These are phyloP conservation scores for Apiospora saccharicola DNA, from an alignment of 2,329 filamentous ascomycete species.

Conservation along the genomic window DNA sequence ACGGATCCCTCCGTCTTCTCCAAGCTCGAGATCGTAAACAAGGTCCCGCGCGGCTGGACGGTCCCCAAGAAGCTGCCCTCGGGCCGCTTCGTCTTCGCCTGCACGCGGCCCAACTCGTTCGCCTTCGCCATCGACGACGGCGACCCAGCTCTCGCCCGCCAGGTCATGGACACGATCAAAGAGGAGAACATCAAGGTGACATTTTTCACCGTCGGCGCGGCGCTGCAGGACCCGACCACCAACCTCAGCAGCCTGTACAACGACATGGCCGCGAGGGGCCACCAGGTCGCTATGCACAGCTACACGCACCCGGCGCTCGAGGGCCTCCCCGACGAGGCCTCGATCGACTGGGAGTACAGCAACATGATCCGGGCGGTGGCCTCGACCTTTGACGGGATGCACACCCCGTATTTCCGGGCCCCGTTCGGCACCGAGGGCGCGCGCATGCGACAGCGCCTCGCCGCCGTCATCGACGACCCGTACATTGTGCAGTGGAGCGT, in stretches of 20 bases:
- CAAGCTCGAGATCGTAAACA: slow-evolving; percentile 66
- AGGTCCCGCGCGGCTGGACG: slow-evolving; percentile 56
- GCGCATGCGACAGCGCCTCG: slow-evolving; percentile 68
- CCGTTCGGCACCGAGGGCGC: slow-evolving; percentile 74
- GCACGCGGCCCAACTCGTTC: slow-evolving; percentile 73
- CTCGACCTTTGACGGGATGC: slow-evolving; percentile 44
- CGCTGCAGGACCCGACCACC: slow-evolving; percentile 64
- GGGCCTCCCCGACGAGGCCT: slow-evolving; percentile 56
- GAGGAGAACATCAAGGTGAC: slow-evolving; percentile 70
- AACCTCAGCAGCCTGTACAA: slow-evolving; percentile 70
- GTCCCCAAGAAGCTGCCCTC: slow-evolving; percentile 67
- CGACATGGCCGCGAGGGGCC: slow-evolving; percentile 67
- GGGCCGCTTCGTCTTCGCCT: slow-evolving; percentile 68
- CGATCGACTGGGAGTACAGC: slow-evolving; percentile 68
- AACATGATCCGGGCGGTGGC: slow-evolving; percentile 60
- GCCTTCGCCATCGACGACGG: slow-evolving; percentile 78
- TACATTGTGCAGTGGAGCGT: slow-evolving; percentile 73
- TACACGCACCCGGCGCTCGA: slow-evolving; percentile 73
- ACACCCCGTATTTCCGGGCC: slow-evolving; percentile 67
- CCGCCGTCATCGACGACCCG: slow-evolving; percentile 59
- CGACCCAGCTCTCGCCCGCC: slow-evolving; percentile 63
- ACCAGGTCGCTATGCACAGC: slow-evolving; percentile 73
- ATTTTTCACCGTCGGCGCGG: slow-evolving; percentile 73
- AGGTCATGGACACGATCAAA: slow-evolving; percentile 68
- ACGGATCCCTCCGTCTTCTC: slow-evolving; percentile 57